Conservation (phyloP, 768 basidiomycete species). For the Termitomyces sp. region DNA sequence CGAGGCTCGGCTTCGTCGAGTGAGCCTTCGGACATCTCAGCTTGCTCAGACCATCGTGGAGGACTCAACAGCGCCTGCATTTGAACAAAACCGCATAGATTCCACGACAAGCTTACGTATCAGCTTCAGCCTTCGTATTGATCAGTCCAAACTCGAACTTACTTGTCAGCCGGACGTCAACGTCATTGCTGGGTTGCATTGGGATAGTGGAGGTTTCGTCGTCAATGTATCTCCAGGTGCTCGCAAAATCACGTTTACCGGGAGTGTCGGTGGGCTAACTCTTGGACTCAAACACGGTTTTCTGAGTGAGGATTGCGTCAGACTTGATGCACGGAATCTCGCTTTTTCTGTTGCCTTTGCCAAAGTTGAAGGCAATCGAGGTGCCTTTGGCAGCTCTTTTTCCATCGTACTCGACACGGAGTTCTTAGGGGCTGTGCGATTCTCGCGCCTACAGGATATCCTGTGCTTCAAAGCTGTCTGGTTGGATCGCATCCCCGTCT, state of each 20-base stretch:
- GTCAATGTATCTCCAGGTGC: conserved; percentile 73
- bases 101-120: conserved; percentile 58
- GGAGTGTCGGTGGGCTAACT: conserved; percentile 77
- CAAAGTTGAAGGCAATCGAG: conserved; percentile 38
- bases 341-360: conserved; percentile 70
- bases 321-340: conserved; percentile 78
- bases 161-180: conserved; percentile 91
- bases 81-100: conserved; percentile 18
- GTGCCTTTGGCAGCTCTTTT: conserved; percentile 45
- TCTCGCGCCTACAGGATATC: conserved; percentile 87
- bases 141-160: conserved; percentile 80
- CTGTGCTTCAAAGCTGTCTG: conserved; percentile 95
- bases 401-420: conserved; percentile 85
- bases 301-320: conserved; percentile 78
- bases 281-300: conserved; percentile 83
- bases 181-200: conserved; percentile 83
- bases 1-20: conserved; percentile 64
- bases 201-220: conserved; percentile 94
- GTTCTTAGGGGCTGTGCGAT: conserved; percentile 71
- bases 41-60: conserved; percentile 12
- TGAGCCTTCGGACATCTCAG: conserved; percentile 27
- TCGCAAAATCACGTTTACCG: conserved; percentile 69
- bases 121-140: conserved; percentile 87
- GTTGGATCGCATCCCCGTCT: conserved; percentile 81
- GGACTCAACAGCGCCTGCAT: conserved; percentile 6